These are phyloP conservation scores for Populus pruinosa DNA, from an alignment of 345 rosid species.

Conservation along the genomic window DNA sequence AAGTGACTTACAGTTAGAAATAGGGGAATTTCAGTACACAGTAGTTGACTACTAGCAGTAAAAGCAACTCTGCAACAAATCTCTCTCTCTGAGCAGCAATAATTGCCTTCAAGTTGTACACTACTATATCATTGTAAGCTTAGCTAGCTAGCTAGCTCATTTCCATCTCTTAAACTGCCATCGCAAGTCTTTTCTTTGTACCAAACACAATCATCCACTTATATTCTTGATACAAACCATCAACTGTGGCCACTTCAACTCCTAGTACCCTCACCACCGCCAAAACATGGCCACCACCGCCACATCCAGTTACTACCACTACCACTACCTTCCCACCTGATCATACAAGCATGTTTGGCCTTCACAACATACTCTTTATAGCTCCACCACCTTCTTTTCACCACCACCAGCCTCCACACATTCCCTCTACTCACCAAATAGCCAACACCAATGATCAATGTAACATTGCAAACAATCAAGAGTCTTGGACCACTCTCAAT, in stretches of 20 bases:
- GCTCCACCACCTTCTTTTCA: slow-evolving; percentile 38
- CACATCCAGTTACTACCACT: neutral
- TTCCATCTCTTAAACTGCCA: neutral
- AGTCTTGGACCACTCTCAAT: slow-evolving; percentile 8
- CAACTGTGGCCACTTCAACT: slow-evolving; percentile 30
- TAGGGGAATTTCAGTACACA: neutral
- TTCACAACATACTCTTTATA: slow-evolving; percentile 57
- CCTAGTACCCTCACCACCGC: slow-evolving; percentile 4
- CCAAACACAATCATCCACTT: too few species aligned
- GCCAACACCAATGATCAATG: neutral
- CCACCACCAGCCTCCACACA: slow-evolving; percentile 7
- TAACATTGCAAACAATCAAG: slow-evolving; percentile 7
- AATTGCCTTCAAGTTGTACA: slow-evolving; percentile 2
- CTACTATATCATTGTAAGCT: neutral
- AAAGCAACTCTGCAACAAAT: neutral
- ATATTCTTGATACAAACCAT: neutral
- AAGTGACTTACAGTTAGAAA: neutral
- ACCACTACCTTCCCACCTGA: slow-evolving; percentile 23
- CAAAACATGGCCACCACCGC: slow-evolving; percentile 13
- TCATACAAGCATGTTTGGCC: slow-evolving; percentile 55
- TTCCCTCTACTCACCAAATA: neutral
- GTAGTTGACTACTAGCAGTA: neutral
- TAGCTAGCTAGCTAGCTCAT: neutral
- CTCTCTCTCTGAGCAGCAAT: neutral
- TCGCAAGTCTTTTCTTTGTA: neutral